phyloP scores from a whole-genome alignment of 192 early-diverging fungal genomes.

The Linnemannia hyalina region DNA sequence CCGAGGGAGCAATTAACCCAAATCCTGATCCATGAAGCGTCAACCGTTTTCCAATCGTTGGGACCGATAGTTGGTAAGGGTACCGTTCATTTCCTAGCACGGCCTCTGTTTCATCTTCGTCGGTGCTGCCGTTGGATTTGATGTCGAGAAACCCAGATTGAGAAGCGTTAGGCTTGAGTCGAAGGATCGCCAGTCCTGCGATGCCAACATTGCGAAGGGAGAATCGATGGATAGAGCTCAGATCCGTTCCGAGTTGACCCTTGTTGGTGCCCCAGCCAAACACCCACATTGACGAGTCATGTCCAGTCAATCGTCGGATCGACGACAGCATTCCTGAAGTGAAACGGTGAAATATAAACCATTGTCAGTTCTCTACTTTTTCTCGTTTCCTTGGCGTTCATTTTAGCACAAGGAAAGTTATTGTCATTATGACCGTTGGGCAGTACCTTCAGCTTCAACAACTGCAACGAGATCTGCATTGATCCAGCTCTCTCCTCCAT shows the following conservation, averaged over 20 bases:
- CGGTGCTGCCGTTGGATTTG: not conserved
- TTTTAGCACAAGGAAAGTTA: not conserved
- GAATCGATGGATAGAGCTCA: conserved; percentile 50
- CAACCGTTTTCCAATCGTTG: conserved; percentile 41
- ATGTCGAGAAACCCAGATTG: not conserved
- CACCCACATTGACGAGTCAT: conserved; percentile 43
- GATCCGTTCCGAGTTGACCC: conserved; percentile 43
- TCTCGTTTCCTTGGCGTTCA: not conserved
- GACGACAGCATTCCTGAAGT: conserved; percentile 42
- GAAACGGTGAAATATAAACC: not conserved
- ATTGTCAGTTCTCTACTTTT: not conserved
- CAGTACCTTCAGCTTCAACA: conserved; percentile 46
- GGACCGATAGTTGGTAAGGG: conserved; percentile 34
- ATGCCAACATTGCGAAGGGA: conserved; percentile 51
- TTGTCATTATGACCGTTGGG: not conserved
- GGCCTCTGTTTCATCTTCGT: not conserved
- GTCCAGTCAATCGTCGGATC: conserved; percentile 37
- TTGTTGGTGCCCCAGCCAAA: conserved; percentile 48
- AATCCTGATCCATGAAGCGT: conserved; percentile 54
- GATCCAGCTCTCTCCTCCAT: conserved; percentile 44
- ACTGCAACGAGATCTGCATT: conserved; percentile 40
- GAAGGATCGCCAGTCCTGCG: conserved; percentile 43
- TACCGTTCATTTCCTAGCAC: not conserved
- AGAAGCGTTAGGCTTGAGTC: conserved; percentile 9
- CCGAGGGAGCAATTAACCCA: conserved; percentile 54